Conservation (phyloP, 2,329 filamentous ascomycete genomes). For the Cladophialophora immunda region DNA sequence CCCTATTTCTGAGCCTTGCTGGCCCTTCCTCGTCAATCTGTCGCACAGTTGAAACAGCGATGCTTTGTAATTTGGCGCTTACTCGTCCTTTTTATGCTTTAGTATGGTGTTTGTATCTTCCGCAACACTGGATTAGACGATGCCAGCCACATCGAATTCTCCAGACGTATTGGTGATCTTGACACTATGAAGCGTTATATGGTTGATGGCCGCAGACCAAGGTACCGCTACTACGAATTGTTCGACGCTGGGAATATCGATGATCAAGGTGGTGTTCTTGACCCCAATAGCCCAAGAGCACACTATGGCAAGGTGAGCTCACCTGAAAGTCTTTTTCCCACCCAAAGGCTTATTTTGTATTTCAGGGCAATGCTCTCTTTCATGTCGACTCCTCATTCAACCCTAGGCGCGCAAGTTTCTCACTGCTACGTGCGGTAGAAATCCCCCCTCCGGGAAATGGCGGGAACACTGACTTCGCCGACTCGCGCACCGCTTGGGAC, state of each 20-base stretch:
- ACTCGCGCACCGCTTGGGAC: constrained; percentile 62
- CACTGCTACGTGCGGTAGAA: constrained; percentile 59
- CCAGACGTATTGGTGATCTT: constrained; percentile 62
- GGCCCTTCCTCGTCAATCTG: background rate
- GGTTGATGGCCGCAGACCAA: constrained; percentile 55
- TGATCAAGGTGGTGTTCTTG: constrained; percentile 54
- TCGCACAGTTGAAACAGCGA: background rate
- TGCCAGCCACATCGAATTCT: constrained; percentile 60
- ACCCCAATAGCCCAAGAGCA: constrained; percentile 43
- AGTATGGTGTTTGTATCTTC: constrained; percentile 64
- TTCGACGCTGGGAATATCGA: constrained; percentile 68
- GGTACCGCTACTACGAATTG: constrained; percentile 59
- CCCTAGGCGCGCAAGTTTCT: constrained; percentile 62
- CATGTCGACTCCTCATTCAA: constrained; percentile 68
- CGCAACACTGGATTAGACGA: constrained; percentile 63
- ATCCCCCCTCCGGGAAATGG: constrained; percentile 60
- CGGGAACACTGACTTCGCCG: constrained; percentile 63
- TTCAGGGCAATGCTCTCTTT: constrained; percentile 60
- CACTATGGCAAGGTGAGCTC: constrained; percentile 50
- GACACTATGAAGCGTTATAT: constrained; percentile 63
- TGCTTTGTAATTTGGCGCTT: background rate
- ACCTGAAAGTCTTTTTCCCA: background rate
- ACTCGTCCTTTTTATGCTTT: background rate
- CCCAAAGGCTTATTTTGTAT: background rate
- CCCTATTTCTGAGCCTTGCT: background rate